These are phyloP conservation scores for Hericium erinaceus DNA, from an alignment of 768 basidiomycete genomes.

Conservation along the genomic window DNA sequence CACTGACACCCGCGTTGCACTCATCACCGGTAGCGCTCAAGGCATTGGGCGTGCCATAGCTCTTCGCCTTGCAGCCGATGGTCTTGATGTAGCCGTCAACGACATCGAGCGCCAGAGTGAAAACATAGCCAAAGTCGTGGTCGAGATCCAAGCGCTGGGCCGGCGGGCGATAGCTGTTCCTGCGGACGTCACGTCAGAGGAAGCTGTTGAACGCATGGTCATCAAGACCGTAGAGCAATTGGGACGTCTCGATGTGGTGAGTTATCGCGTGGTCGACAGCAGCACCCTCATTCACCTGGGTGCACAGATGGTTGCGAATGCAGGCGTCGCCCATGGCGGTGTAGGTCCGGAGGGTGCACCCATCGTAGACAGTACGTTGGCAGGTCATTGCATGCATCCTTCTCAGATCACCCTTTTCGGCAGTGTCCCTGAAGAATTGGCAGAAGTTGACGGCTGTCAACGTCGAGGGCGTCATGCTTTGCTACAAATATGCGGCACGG, in stretches of 20 bases:
- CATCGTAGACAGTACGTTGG: not conserved
- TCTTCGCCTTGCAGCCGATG: constrained; percentile 35
- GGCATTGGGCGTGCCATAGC: constrained; percentile 46
- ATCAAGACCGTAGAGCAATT: not conserved
- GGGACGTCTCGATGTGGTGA: not conserved
- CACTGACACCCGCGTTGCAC: constrained; percentile 20
- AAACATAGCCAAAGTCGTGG: not conserved
- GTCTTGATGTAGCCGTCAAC: constrained; percentile 36
- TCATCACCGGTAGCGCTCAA: constrained; percentile 35
- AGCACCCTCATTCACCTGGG: too few species aligned
- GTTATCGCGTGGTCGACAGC: constrained; percentile 1
- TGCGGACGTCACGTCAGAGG: not conserved
- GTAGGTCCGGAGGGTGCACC: not conserved
- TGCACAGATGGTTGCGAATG: not conserved
- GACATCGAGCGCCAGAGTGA: constrained; percentile 17
- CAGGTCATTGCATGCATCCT: not conserved
- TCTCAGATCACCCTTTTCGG: too few species aligned
- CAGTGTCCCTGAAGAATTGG: constrained; percentile 15
- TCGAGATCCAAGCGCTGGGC: not conserved
- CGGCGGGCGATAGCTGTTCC: not conserved
- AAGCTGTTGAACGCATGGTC: not conserved
- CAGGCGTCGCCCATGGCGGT: not conserved
- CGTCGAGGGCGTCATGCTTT: constrained; percentile 13
- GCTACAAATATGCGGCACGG: constrained; percentile 16
- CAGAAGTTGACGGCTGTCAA: constrained; percentile 14